Conservation (phyloP, 805 yeast genomes). For the Cyberlindnera japonica region DNA sequence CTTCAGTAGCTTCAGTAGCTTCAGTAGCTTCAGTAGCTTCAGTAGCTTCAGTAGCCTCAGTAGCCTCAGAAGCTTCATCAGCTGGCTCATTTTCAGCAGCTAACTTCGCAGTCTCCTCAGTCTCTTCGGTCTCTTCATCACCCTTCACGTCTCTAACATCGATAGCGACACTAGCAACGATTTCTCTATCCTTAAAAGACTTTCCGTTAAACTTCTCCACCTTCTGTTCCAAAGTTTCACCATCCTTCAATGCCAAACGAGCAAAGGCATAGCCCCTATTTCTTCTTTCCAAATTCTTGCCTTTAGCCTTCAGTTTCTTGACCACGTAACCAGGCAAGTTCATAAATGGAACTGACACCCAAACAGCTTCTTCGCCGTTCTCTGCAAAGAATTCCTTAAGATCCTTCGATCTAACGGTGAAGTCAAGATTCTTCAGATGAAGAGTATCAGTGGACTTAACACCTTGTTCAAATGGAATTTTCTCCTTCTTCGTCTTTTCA, state of each 20-base stretch:
- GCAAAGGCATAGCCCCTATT: constrained; percentile 64
- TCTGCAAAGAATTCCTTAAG: constrained; percentile 46
- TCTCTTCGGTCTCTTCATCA: background rate
- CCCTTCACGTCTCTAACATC: constrained; percentile 40
- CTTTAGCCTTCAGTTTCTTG: constrained; percentile 41
- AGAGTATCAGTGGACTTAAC: constrained; percentile 47
- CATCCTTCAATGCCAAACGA: constrained; percentile 35
- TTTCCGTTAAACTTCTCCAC: constrained; percentile 65
- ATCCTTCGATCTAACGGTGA: constrained; percentile 52
- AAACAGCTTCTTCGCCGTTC: constrained; percentile 44
- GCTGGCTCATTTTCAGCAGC: background rate
- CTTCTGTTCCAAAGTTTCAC: constrained; percentile 55
- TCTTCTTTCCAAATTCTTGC: constrained; percentile 44
- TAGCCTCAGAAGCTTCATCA: background rate
- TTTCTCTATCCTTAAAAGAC: constrained; percentile 58
- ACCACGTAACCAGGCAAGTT: constrained; percentile 42
- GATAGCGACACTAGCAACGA: constrained; percentile 71
- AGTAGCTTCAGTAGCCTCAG: background rate
- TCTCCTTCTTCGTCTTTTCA: constrained; percentile 29
- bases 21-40: background rate
- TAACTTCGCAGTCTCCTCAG: constrained; percentile 1
- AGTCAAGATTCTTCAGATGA: constrained; percentile 60
- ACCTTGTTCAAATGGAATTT: constrained; percentile 34
- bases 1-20: no score
- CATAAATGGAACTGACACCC: constrained; percentile 58